phyloP scores from a whole-genome alignment of 441 rosid genomes.

The Pelargonium fulgidum region DNA sequence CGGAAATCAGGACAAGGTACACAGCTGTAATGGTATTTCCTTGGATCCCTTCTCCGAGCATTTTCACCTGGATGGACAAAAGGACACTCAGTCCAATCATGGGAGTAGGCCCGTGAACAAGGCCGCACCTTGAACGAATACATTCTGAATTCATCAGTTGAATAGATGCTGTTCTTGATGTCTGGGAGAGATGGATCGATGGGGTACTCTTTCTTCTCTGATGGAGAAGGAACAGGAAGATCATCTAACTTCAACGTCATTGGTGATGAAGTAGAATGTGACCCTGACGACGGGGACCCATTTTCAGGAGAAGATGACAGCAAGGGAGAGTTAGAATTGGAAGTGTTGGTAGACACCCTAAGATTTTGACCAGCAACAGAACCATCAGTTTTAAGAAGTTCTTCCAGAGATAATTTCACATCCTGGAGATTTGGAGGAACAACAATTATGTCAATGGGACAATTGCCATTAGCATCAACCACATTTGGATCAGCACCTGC shows the following conservation, averaged over 20 bases:
- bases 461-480: conserved; percentile 44
- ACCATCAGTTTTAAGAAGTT: conserved; percentile 44
- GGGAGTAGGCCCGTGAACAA: conserved; percentile 70
- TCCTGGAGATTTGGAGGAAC: conserved; percentile 55
- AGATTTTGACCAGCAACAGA: conserved; percentile 35
- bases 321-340: conserved; percentile 34
- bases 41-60: conserved; percentile 72
- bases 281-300: conserved; percentile 36
- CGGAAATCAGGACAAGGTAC: conserved; percentile 75
- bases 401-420: conserved; percentile 47
- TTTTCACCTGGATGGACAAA: conserved; percentile 76
- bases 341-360: conserved; percentile 35
- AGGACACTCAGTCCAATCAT: conserved; percentile 81
- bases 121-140: conserved; percentile 70
- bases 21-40: conserved; percentile 72
- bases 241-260: conserved; percentile 33
- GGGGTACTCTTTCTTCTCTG: conserved; percentile 61
- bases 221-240: conserved; percentile 16
- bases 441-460: conserved; percentile 54
- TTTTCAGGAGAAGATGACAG: conserved; percentile 43
- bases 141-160: conserved; percentile 73
- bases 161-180: conserved; percentile 65
- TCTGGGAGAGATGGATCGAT: conserved; percentile 67
- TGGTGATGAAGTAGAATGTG: conserved; percentile 29
- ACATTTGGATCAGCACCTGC: conserved; percentile 55